Evolutionary conservation across 495 filamentous ascomycete species (phyloP).

Genomic region (Lophiotrema nucula): DNA sequence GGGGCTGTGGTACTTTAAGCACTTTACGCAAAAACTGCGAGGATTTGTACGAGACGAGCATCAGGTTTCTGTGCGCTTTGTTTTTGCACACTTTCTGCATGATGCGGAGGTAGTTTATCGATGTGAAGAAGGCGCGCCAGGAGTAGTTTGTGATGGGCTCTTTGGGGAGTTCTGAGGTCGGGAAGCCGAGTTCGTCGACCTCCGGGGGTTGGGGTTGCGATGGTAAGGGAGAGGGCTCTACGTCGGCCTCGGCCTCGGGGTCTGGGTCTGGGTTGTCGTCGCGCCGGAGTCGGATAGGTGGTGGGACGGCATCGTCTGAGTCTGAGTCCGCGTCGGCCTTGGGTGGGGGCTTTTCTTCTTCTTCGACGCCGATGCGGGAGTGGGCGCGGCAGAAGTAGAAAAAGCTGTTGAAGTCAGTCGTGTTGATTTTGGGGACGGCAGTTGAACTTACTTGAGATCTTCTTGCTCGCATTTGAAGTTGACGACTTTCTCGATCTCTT

Average conservation of each 20-base stretch:
- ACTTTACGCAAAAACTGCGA: slow-evolving; percentile 83
- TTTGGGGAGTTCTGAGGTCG: slow-evolving; percentile 56
- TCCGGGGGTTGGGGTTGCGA: slow-evolving; percentile 58
- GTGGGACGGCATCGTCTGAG: slow-evolving; percentile 75
- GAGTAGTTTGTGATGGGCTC: slow-evolving; percentile 87
- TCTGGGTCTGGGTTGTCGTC: slow-evolving; percentile 10
- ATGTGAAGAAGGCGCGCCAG: slow-evolving; percentile 88
- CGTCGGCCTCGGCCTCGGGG: slow-evolving; percentile 6
- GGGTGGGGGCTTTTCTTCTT: slow-evolving; percentile 19
- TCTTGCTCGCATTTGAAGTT: slow-evolving; percentile 79
- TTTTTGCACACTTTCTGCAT: slow-evolving; percentile 96
- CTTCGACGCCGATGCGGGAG: slow-evolving; percentile 29
- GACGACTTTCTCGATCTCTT: slow-evolving; percentile 86
- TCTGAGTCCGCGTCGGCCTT: slow-evolving; percentile 40
- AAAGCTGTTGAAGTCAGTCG: slow-evolving; percentile 55
- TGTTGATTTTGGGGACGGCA: too few relatives aligned
- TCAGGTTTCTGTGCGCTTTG: slow-evolving; percentile 88
- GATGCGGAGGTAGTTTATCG: slow-evolving; percentile 89
- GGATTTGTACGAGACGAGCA: slow-evolving; percentile 92
- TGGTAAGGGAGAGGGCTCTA: slow-evolving; percentile 3
- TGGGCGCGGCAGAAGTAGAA: slow-evolving; percentile 73
- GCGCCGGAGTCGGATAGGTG: slow-evolving; percentile 53
- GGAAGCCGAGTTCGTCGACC: slow-evolving; percentile 86
- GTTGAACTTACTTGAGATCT: slow-evolving; percentile 68
- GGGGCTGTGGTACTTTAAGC: slow-evolving; percentile 83